Percentiles rank a stretch among this genome's conserved stretches.
These are phyloP conservation scores for Cichorium intybus DNA, from an alignment of 140 eudicot species.

Conservation along the genomic window DNA sequence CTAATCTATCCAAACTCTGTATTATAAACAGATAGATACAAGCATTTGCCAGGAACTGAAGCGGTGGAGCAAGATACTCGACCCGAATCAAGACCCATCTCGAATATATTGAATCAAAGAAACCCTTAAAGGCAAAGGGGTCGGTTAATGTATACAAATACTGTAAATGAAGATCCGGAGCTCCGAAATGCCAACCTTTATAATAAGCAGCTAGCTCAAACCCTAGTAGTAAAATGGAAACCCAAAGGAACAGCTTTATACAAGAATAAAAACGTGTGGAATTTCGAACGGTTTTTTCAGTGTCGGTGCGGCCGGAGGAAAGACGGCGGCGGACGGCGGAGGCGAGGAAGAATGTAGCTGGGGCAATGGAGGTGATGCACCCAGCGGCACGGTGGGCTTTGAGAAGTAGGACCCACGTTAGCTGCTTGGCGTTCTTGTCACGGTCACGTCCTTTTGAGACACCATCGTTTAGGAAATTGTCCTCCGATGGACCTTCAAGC, in stretches of 20 bases:
- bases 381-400: slow-evolving; percentile 97
- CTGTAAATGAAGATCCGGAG: slow-evolving; percentile 54
- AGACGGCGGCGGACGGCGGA: slow-evolving; percentile 90
- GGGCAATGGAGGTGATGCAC: slow-evolving; percentile 77
- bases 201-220: slow-evolving; percentile 71
- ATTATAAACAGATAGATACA: slow-evolving; percentile 72
- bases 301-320: slow-evolving; percentile 72
- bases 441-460: slow-evolving; percentile 32
- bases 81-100: slow-evolving; percentile 79
- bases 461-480: slow-evolving; percentile 44
- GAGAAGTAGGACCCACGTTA: slow-evolving; percentile 88
- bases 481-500: slow-evolving; percentile 57
- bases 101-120: slow-evolving; percentile 55
- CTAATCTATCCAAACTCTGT: slow-evolving; percentile 82
- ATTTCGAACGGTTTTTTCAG: slow-evolving; percentile 12
- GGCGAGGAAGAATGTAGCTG: slow-evolving; percentile 64
- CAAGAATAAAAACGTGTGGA: slow-evolving; percentile 40
- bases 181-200: slow-evolving; percentile 71
- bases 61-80: slow-evolving; percentile 85
- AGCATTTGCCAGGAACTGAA: slow-evolving; percentile 65
- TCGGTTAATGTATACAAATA: slow-evolving; percentile 37
- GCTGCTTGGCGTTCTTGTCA: slow-evolving; percentile 89
- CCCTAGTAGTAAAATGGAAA: slow-evolving; percentile 54
- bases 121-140: slow-evolving; percentile 42
- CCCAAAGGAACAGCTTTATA: slow-evolving; percentile 48